Base-by-base conservation (phyloP, 768 basidiomycete genomes). In the Leucogyrophana mollusca region DNA sequence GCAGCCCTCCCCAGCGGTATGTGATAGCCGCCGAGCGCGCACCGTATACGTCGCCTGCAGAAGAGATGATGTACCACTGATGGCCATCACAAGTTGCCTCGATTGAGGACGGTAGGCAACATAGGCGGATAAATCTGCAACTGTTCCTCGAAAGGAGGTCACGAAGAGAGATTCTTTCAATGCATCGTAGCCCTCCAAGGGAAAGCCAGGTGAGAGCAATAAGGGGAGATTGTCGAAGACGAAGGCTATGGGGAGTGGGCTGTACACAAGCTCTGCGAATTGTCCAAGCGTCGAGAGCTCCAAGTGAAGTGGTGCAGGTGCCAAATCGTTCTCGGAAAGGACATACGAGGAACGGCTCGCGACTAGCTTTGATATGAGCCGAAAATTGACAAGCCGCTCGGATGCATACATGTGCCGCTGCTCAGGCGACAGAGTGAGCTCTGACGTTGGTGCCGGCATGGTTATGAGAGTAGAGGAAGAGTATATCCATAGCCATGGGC, bases 351-450 rank as follows among this genome's bases (percentile, higher is more conserved):
- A 79, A 50, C 66, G 67, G 7, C 73, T 71, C 9, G 78, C 77
- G 3, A 78, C 54, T 5, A 80, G 39, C 55, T 71, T 72, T 43
- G 72, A 68, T 43, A 82, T 73, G 66, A 69, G 76, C 13, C 82
- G 75, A 54, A 83, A 83, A 58, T 83, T 82, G 36, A 68, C 66
- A 35, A 72, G 60, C 50, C 71, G 73, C 58, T 83, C 81, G 14
- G 72, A 60, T 9, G 73, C 63, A 55, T 83, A 82, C 72, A 79
- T 74, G 42, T 56, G 62, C 51, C 66, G 63, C 51, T 78, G 35
- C 35, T 37, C 35, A n/a, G 35, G 35, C n/a, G 35, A 37, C 6
- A 37, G 35, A n/a, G n/a, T n/a, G n/a, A n/a, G n/a, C n/a, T n/a
- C n/a, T n/a, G n/a, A n/a, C n/a, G n/a, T n/a, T n/a, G n/a, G n/a